Percentiles rank a stretch among this genome's conserved stretches.
These are phyloP conservation scores for Marasmius fiardii DNA, from an alignment of 1,284 basidiomycete genomes.

Conservation along the genomic window DNA sequence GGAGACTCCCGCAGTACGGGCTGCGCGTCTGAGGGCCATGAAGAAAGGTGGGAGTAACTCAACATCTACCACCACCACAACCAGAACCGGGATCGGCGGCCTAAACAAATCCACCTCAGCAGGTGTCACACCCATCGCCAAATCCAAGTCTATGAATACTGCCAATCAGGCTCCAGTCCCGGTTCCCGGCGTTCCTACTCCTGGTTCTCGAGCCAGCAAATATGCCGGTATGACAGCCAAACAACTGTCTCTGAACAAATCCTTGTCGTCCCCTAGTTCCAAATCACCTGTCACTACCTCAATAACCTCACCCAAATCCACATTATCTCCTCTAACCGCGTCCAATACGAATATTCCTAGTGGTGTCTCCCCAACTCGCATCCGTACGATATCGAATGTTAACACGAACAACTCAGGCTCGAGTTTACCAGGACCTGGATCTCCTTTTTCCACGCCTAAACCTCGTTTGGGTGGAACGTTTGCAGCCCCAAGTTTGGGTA, in stretches of 20 bases:
- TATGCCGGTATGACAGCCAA: conserved; percentile 82
- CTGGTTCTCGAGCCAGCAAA: conserved; percentile 80
- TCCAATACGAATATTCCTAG: conserved; percentile 1
- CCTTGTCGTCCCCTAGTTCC: conserved; percentile 26
- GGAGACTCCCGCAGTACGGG: conserved; percentile 31
- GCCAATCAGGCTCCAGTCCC: conserved; percentile 33
- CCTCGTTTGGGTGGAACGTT: conserved; percentile 32
- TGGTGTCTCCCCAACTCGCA: conserved; percentile 9
- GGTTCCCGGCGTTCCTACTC: conserved; percentile 35
- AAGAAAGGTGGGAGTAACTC: conserved; percentile 19
- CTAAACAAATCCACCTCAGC: conserved; percentile 12
- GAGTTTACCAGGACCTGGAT: conserved; percentile 33
- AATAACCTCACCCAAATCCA: conserved; percentile 21
- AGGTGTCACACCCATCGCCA: conserved; percentile 29
- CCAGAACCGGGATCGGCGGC: not conserved
- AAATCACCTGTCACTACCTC: conserved; percentile 24
- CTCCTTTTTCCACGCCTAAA: conserved; percentile 65
- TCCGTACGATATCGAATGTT: conserved; percentile 18
- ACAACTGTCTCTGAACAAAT: conserved; percentile 46
- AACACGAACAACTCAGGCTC: no score
- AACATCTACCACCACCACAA: not conserved
- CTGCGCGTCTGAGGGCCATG: conserved; percentile 24
- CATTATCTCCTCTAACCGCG: conserved; percentile 33
- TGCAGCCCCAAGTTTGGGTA: conserved; percentile 31
- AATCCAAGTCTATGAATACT: conserved; percentile 21